These are phyloP conservation scores for Syncephalastrum sp. DNA, from an alignment of 371 early-diverging fungal species.

Conservation along the genomic window DNA sequence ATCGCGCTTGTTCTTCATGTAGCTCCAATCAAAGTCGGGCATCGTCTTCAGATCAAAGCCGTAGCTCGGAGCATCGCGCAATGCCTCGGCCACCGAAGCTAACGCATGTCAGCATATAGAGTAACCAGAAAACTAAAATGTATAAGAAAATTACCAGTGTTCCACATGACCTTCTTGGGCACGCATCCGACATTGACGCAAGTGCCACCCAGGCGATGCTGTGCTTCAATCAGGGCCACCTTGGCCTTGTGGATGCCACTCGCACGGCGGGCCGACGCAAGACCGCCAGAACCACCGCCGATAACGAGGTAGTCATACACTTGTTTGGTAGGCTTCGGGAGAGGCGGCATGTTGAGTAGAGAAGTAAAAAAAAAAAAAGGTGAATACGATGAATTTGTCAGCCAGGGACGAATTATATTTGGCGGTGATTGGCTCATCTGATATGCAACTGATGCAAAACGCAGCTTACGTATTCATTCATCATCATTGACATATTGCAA, in stretches of 20 bases:
- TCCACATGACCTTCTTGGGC: slow-evolving; percentile 99
- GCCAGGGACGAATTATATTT: too few species aligned
- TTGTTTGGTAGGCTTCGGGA: slow-evolving; percentile 28
- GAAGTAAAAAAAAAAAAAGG: background rate
- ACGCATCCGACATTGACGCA: slow-evolving; percentile 98
- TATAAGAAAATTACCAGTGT: slow-evolving; percentile 59
- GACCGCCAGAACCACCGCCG: slow-evolving; percentile 86
- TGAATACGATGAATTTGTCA: too few species aligned
- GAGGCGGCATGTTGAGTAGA: slow-evolving; percentile 38
- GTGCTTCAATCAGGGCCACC: slow-evolving; percentile 89
- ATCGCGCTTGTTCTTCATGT: slow-evolving; percentile 86
- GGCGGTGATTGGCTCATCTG: too few species aligned
- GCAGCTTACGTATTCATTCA: too few species aligned
- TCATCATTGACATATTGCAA: too few species aligned
- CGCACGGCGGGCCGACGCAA: slow-evolving; percentile 94
- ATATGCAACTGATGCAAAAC: too few species aligned
- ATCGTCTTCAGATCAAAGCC: slow-evolving; percentile 64
- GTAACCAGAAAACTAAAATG: background rate
- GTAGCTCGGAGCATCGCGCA: slow-evolving; percentile 82
- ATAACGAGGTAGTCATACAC: slow-evolving; percentile 89
- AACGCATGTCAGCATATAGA: background rate
- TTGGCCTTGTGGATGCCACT: slow-evolving; percentile 84
- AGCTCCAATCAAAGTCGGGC: slow-evolving; percentile 24
- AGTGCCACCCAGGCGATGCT: slow-evolving; percentile 87
- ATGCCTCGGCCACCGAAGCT: slow-evolving; percentile 79